phyloP scores from a whole-genome alignment of 768 basidiomycete species.

The Chalciporus sphaerocephalus region DNA sequence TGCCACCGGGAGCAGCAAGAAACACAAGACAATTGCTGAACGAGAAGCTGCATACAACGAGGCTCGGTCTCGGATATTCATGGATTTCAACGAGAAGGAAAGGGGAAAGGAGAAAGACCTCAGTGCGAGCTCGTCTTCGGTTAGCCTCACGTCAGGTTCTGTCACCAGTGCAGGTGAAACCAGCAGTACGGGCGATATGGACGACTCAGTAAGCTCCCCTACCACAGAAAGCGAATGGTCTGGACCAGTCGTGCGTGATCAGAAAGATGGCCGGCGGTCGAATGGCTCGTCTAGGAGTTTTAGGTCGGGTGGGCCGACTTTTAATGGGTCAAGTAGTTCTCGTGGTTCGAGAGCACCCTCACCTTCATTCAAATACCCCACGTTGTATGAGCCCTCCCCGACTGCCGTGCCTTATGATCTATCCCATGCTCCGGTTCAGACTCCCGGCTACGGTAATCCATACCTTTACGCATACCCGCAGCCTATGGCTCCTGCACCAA shows the following conservation, averaged over 20 bases:
- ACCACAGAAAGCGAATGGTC: constrained; percentile 84
- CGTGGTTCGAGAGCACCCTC: constrained; percentile 72
- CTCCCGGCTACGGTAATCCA: constrained; percentile 29
- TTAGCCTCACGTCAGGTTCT: constrained; percentile 67
- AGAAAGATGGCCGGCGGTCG: constrained; percentile 50
- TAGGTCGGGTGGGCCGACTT: constrained; percentile 47
- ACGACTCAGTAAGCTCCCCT: constrained; percentile 66
- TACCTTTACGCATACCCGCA: constrained; percentile 42
- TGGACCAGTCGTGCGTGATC: constrained; percentile 51
- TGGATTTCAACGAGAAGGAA: constrained; percentile 69
- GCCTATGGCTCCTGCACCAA: constrained; percentile 32
- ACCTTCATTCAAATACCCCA: constrained; percentile 66
- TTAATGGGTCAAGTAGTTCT: constrained; percentile 56
- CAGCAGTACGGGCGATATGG: constrained; percentile 61
- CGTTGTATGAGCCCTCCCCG: constrained; percentile 60
- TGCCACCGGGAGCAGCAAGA: constrained; percentile 57
- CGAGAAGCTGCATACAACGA: constrained; percentile 88
- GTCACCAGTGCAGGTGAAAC: constrained; percentile 51
- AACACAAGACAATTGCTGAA: constrained; percentile 76
- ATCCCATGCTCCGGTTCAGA: constrained; percentile 30
- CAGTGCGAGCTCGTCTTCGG: constrained; percentile 72
- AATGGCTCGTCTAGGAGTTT: constrained; percentile 58
- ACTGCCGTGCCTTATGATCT: constrained; percentile 27
- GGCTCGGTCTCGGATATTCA: constrained; percentile 82
- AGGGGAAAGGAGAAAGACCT: constrained; percentile 68